phyloP scores from a whole-genome alignment of 139 green algal species.

The Bryopsis sp. region DNA sequence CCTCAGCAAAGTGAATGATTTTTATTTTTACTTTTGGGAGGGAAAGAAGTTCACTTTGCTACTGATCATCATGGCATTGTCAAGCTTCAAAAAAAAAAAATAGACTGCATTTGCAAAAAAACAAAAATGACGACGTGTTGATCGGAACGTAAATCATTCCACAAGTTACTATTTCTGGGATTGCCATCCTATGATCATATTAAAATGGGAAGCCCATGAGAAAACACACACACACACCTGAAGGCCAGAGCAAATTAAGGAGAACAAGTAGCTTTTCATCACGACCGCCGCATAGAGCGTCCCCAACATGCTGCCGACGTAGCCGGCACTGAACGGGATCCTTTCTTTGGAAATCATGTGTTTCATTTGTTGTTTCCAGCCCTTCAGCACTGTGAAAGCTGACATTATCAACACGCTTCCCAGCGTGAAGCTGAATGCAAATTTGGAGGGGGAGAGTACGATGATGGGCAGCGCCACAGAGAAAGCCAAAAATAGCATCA shows the following conservation, averaged over 20 bases:
- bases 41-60: no score
- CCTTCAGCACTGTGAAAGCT: conserved; percentile 65
- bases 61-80: no score
- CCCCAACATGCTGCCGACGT: conserved; percentile 61
- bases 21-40: no score
- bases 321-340: conserved; percentile 63
- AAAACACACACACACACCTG: no score
- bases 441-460: conserved; percentile 86
- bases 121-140: no score
- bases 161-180: no score
- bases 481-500: conserved; percentile 82
- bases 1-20: no score
- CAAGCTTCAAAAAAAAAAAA: no score
- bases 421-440: conserved; percentile 83
- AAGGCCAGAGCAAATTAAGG: conserved; percentile 55
- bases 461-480: conserved; percentile 84
- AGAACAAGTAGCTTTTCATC: conserved; percentile 84
- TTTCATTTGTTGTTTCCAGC: conserved; percentile 66
- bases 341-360: conserved; percentile 78
- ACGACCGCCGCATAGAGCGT: conserved; percentile 80
- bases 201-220: no score
- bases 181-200: no score
- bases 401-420: conserved; percentile 69
- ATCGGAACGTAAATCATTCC: no score
- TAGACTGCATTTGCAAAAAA: no score